A percentile compares a stretch with the other conserved stretches of the same genome.
phyloP scores from a whole-genome alignment of 2,329 filamentous ascomycete species.

The Hymenoscyphus scutula region DNA sequence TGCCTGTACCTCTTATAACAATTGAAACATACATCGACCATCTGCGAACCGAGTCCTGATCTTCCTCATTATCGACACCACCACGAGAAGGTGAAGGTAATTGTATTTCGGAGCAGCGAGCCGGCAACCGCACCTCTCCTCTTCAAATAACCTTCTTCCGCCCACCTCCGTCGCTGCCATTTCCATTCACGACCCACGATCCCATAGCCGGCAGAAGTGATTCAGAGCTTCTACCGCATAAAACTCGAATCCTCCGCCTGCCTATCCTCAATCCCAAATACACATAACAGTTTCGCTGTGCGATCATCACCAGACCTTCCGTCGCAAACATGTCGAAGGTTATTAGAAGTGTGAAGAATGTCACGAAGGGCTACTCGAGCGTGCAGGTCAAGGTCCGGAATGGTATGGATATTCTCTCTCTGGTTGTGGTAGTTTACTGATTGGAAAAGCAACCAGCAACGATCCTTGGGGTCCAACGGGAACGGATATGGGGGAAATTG shows the following conservation, averaged over 20 bases:
- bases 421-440: constrained; percentile 30
- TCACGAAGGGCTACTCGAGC: constrained; percentile 96
- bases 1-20: constrained; percentile 13
- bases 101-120: constrained; percentile 6
- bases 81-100: not conserved
- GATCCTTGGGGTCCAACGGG: constrained; percentile 98
- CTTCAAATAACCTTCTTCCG: constrained; percentile 1
- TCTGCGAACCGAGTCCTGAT: constrained; percentile 2
- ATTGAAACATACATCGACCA: constrained; percentile 11
- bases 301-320: not conserved
- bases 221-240: not conserved
- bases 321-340: constrained; percentile 81
- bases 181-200: not conserved
- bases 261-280: constrained; percentile 5
- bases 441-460: constrained; percentile 84
- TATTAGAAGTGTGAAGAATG: constrained; percentile 96
- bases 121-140: constrained; percentile 6
- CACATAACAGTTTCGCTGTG: not conserved
- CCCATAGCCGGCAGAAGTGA: not conserved
- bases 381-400: constrained; percentile 98
- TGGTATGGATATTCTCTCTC: constrained; percentile 57
- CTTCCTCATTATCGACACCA: constrained; percentile 2
- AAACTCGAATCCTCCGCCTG: not conserved
- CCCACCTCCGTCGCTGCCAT: constrained; percentile 7
- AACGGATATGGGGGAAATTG: constrained; percentile 98